These are phyloP conservation scores for Neurospora sp. DNA, from an alignment of 495 filamentous ascomycete genomes.

Conservation along the genomic window DNA sequence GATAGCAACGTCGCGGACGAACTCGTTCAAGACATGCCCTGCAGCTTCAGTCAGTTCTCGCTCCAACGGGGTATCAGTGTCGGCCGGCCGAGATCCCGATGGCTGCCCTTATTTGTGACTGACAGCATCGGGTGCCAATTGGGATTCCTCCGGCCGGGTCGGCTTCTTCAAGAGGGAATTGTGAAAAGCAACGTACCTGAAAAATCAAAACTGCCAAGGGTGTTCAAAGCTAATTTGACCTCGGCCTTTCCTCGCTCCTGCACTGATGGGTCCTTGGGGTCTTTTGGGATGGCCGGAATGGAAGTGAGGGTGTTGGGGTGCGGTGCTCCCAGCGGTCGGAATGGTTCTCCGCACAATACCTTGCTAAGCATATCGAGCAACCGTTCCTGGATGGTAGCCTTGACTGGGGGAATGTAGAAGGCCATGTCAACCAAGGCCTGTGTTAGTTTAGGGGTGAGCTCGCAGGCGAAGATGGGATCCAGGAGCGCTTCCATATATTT, in stretches of 20 bases:
- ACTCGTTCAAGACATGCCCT: constrained; percentile 93
- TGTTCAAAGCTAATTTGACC: constrained; percentile 84
- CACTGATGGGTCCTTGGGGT: constrained; percentile 65
- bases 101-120: not conserved
- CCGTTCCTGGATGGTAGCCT: constrained; percentile 83
- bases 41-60: constrained; percentile 11
- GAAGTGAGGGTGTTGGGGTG: constrained; percentile 50
- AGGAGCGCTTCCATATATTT: constrained; percentile 96
- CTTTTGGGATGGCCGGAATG: constrained; percentile 73
- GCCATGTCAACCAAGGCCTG: constrained; percentile 97
- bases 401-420: constrained; percentile 93
- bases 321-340: constrained; percentile 83
- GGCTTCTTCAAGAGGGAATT: not conserved
- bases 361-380: constrained; percentile 91
- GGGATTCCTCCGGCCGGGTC: not conserved
- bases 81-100: not conserved
- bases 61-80: not conserved
- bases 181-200: constrained; percentile 36
- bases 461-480: constrained; percentile 94
- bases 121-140: not conserved
- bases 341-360: constrained; percentile 83
- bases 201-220: constrained; percentile 94
- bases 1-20: constrained; percentile 95
- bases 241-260: constrained; percentile 74
- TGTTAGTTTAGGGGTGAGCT: constrained; percentile 81